Conservation (phyloP, 139 green algal genomes). For the Pycnococcus provasolii region DNA sequence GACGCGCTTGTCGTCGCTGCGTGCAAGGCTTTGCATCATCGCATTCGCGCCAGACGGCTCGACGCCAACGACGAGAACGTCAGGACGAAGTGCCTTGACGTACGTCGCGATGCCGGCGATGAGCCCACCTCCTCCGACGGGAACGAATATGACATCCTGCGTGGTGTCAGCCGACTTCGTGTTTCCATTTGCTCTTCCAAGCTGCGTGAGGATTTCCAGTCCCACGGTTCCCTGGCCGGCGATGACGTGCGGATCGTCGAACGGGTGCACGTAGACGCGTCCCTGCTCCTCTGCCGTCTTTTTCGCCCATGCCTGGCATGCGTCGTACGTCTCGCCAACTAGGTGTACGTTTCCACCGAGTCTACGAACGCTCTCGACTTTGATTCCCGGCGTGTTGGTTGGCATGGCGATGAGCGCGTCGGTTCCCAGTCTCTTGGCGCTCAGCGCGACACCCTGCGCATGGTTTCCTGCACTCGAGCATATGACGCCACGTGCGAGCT, state of each 20-base stretch:
- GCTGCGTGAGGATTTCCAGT: conserved; percentile 76
- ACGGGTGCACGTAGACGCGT: conserved; percentile 71
- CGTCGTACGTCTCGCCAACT: conserved; percentile 84
- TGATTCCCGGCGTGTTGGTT: conserved; percentile 69
- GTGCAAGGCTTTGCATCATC: conserved; percentile 71
- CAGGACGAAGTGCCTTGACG: conserved; percentile 70
- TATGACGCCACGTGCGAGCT: conserved; percentile 71
- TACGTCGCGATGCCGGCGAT: conserved; percentile 82
- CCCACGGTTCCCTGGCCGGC: conserved; percentile 89
- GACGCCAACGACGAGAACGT: conserved; percentile 70
- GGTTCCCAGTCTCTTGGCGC: conserved; percentile 44
- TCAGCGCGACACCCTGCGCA: conserved; percentile 85
- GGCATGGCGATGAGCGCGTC: conserved; percentile 83
- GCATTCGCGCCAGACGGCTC: conserved; percentile 86
- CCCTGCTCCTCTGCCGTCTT: conserved; percentile 45
- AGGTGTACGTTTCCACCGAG: conserved; percentile 82
- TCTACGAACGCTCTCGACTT: conserved; percentile 37
- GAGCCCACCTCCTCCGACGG: conserved; percentile 81
- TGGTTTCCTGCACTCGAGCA: conserved; percentile 88
- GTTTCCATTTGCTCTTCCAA: conserved; percentile 16
- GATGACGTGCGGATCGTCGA: conserved; percentile 91
- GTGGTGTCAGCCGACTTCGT: conserved; percentile 27
- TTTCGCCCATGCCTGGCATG: conserved; percentile 66
- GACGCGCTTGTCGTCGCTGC: conserved; percentile 46
- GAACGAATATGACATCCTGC: conserved; percentile 77